Percentiles rank a stretch among this genome's conserved stretches.
Conservation (phyloP, 495 filamentous ascomycete genomes). For the Neohortaea acidophila region DNA sequence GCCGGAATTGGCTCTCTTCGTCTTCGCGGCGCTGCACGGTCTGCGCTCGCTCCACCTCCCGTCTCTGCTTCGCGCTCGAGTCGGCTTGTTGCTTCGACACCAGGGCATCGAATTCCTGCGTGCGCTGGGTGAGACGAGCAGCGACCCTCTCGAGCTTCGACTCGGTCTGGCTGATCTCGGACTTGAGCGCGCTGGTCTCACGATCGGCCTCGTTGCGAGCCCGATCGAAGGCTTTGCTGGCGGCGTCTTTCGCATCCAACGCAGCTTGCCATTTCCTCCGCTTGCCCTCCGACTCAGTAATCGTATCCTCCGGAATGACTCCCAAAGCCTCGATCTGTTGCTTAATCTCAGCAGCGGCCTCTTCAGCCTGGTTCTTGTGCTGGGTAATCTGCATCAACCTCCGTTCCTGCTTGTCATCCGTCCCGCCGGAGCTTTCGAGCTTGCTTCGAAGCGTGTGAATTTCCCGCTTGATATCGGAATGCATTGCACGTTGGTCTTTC, state of each 20-base stretch:
- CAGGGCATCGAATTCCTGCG: conserved; percentile 63
- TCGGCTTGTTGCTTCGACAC: conserved; percentile 37
- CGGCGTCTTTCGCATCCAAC: conserved; percentile 44
- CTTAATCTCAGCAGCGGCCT: conserved; percentile 47
- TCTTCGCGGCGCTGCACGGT: conserved; percentile 6
- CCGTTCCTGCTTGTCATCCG: conserved; percentile 69
- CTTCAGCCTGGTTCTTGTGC: conserved; percentile 70
- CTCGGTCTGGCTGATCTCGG: conserved; percentile 49
- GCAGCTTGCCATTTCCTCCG: conserved; percentile 48
- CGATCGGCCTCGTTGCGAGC: conserved; percentile 49
- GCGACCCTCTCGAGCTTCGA: conserved; percentile 68
- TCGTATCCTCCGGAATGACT: conserved; percentile 50
- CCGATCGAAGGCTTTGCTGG: conserved; percentile 42
- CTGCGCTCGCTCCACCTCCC: conserved; percentile 15
- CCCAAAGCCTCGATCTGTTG: conserved; percentile 51
- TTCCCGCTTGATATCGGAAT: conserved; percentile 60
- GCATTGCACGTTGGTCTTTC: conserved; percentile 61
- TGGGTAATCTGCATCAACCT: conserved; percentile 62
- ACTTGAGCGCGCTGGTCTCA: conserved; percentile 46
- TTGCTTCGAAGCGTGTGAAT: conserved; percentile 55
- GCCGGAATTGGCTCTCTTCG: conserved; percentile 5
- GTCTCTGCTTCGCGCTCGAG: conserved; percentile 11
- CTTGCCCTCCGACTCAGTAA: conserved; percentile 42
- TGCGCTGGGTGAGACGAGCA: conserved; percentile 57
- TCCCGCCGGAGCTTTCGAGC: conserved; percentile 56